Conservation (phyloP, 75 land plant genomes). For the Pinus tabuliformis region DNA sequence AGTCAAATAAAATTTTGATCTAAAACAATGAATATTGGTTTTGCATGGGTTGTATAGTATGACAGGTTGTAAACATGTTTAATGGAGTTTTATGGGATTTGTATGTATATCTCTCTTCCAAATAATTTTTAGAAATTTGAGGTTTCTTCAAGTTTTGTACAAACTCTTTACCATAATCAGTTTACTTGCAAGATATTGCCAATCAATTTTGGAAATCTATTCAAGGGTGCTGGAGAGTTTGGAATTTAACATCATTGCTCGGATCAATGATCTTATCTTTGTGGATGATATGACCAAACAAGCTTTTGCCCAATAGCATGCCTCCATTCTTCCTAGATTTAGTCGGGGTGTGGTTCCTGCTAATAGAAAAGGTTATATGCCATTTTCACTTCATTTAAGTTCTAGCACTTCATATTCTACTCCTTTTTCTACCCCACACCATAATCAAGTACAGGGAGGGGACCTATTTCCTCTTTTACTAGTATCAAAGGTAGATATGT, state of each 20-base stretch:
- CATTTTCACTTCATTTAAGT: conserved; percentile 54
- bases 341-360: conserved; percentile 47
- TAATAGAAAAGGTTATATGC: conserved; percentile 53
- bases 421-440: conserved; percentile 67
- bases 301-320: conserved; percentile 19
- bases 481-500: background rate
- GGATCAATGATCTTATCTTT: conserved; percentile 77
- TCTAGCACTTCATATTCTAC: conserved; percentile 40
- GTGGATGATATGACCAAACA: conserved; percentile 40
- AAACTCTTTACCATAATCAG: too few relatives aligned
- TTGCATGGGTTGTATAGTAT: background rate
- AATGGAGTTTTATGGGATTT: background rate
- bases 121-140: too few relatives aligned
- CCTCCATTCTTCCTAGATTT: conserved; percentile 20
- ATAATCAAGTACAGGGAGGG: conserved; percentile 36
- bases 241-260: conserved; percentile 82
- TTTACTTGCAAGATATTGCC: conserved; percentile 82
- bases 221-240: conserved; percentile 95
- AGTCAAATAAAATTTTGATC: background rate
- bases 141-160: too few relatives aligned
- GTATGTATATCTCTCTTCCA: too few relatives aligned
- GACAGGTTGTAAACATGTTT: background rate
- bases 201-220: conserved; percentile 93
- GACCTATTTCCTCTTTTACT: conserved; percentile 5
- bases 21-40: background rate